Evolutionary conservation across 139 green algal species (phyloP), one percentile per base, ranked within the genome.

Genomic region (Coelastrella sp.): DNA sequence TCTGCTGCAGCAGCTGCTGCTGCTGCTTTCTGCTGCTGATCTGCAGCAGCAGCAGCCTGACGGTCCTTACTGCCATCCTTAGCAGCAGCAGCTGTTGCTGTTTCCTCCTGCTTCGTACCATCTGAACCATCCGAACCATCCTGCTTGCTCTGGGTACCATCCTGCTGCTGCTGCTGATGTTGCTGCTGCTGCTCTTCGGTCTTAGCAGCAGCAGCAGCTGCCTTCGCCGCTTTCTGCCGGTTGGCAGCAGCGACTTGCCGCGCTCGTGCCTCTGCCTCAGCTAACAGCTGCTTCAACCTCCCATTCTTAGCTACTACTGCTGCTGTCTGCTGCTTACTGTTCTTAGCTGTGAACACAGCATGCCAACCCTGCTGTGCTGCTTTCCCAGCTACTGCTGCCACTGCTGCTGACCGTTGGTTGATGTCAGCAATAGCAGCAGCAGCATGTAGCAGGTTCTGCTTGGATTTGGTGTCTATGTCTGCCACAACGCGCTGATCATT

Each of bases 361-460:
- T 58, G 32, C 71, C 56, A 73, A 2, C 84, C 84, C 19, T 74
- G 68, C 20, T 82, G 20, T n/a, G 84, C 84, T 56, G 84, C 84
- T 13, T 82, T 82, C 10, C 5, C 57, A 57, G 84, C 54, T 2
- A 89, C 76, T 54, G 71, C 84, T 73, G 56, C 22, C 13, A 89
- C 84, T 56, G 73, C 84, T 71, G 32, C 71, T 16, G 14, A 13
- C 4, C 84, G 84, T 71, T 89, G 56, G 8, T 71, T 17, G 22
- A 64, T 10, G 3, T 80, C 71, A 16, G 68, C 47, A 3, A 89
- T 59, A 5, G 57, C 71, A 5, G 59, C 71, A 59, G 84, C 84
- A 23, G 71, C 84, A 59, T 89, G 84, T n/a, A 89, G 84, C 71
- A 89, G 84, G 84, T 82, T 89, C 17, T 77, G 61, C 61, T 64